These are phyloP conservation scores for Aschersonia sp. DNA, from an alignment of 2,329 filamentous ascomycete species.

Conservation along the genomic window DNA sequence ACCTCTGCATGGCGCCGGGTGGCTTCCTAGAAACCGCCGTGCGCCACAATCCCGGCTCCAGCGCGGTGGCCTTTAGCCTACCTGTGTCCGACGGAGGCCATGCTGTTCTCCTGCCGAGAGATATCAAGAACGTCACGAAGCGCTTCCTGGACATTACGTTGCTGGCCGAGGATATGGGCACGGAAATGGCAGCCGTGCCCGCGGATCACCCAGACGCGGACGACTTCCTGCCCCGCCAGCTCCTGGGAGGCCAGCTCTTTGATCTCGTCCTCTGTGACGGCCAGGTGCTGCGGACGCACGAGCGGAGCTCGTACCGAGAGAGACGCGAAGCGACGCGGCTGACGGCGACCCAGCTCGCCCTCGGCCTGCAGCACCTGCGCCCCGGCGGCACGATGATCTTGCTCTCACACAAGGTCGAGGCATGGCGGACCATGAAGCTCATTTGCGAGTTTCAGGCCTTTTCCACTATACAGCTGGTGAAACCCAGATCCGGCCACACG, in stretches of 20 bases:
- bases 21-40: constrained; percentile 29
- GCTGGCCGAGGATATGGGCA: constrained; percentile 31
- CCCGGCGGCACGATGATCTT: constrained; percentile 34
- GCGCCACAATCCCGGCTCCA: constrained; percentile 16
- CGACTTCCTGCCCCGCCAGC: constrained; percentile 10
- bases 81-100: constrained; percentile 25
- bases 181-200: constrained; percentile 18
- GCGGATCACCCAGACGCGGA: constrained; percentile 11
- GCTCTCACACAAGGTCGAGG: constrained; percentile 33
- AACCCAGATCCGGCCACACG: constrained; percentile 23
- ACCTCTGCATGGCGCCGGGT: constrained; percentile 41
- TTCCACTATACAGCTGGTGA: constrained; percentile 25
- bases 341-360: constrained; percentile 21
- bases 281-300: constrained; percentile 26
- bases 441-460: constrained; percentile 27
- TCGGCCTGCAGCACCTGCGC: constrained; percentile 29
- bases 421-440: constrained; percentile 19
- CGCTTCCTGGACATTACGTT: constrained; percentile 32
- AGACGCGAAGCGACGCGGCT: constrained; percentile 21
- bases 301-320: constrained; percentile 16
- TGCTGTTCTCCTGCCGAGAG: constrained; percentile 13
- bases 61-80: constrained; percentile 23
- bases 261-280: constrained; percentile 33
- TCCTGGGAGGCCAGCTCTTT: constrained; percentile 14
- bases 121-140: constrained; percentile 6